phyloP scores from a whole-genome alignment of 176 grass and related monocot species.

The Olyra latifolia region DNA sequence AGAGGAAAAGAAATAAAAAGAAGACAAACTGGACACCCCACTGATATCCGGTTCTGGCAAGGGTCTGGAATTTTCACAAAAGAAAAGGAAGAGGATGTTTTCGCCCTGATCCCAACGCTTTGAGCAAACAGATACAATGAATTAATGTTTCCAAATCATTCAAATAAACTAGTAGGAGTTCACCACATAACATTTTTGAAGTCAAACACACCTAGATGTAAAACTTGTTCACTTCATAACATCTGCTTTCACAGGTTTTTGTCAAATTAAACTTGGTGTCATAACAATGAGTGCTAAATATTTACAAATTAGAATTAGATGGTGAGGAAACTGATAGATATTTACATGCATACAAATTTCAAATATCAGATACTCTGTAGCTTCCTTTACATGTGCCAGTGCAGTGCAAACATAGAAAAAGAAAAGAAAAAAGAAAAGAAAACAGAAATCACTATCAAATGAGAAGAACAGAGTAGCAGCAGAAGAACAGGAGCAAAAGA shows the following conservation, averaged over 20 bases:
- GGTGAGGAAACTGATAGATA: not conserved
- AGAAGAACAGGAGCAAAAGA: not conserved
- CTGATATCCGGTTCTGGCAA: too few species aligned
- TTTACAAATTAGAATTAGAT: not conserved
- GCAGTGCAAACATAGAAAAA: not conserved
- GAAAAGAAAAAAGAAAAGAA: not conserved
- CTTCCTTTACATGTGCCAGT: not conserved
- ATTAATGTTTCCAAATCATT: not conserved
- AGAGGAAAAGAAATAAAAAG: too few species aligned
- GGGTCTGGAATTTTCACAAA: too few species aligned
- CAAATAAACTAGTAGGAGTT: not conserved
- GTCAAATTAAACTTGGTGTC: not conserved
- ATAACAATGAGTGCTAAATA: not conserved
- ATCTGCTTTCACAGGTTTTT: not conserved
- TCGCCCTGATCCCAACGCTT: not conserved
- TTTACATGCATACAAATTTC: not conserved
- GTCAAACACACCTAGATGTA: constrained; percentile 1
- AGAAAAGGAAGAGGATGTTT: too few species aligned
- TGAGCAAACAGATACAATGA: not conserved
- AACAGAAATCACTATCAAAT: not conserved
- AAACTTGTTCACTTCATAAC: not conserved
- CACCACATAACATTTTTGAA: not conserved
- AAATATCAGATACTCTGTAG: not conserved
- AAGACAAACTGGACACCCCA: too few species aligned
- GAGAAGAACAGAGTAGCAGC: not conserved